These are phyloP conservation scores for Cladophialophora exuberans DNA, from an alignment of 2,329 filamentous ascomycete genomes.

Conservation along the genomic window DNA sequence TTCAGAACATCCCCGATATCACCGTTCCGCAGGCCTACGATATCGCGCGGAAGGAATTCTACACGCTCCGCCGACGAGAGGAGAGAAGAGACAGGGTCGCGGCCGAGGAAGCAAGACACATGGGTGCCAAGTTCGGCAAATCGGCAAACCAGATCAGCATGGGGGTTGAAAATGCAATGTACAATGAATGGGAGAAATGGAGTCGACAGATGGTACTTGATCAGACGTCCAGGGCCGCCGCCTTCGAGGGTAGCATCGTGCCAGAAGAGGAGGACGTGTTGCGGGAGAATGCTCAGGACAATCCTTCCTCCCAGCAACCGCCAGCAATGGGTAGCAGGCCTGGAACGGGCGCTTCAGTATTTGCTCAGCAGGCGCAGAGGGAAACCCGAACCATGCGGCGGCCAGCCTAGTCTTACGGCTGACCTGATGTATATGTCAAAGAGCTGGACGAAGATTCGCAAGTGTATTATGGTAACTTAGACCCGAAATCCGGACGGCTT, in stretches of 20 bases:
- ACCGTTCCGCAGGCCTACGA: conserved; percentile 77
- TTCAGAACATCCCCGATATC: conserved; percentile 64
- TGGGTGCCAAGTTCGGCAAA: conserved; percentile 88
- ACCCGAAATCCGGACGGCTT: too few relatives aligned
- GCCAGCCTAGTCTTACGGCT: neutral
- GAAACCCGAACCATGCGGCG: conserved; percentile 16
- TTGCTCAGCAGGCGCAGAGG: conserved; percentile 22
- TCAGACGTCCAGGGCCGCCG: conserved; percentile 51
- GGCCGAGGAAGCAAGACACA: conserved; percentile 80
- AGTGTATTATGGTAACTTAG: conserved; percentile 10
- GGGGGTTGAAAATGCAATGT: conserved; percentile 77
- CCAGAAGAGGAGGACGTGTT: conserved; percentile 24
- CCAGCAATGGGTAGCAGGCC: conserved; percentile 10
- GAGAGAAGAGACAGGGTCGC: conserved; percentile 83
- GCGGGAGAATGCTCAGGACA: conserved; percentile 11
- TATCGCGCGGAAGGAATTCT: conserved; percentile 85
- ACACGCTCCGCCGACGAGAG: conserved; percentile 76
- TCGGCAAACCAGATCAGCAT: conserved; percentile 74
- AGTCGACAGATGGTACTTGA: conserved; percentile 60
- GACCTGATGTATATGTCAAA: neutral
- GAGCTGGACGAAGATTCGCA: neutral
- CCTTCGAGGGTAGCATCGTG: conserved; percentile 40
- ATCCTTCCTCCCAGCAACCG: neutral
- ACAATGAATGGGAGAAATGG: conserved; percentile 85
- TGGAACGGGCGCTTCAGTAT: conserved; percentile 18